phyloP scores from a whole-genome alignment of 2,329 filamentous ascomycete genomes.

The Chaetomium olivaceum region DNA sequence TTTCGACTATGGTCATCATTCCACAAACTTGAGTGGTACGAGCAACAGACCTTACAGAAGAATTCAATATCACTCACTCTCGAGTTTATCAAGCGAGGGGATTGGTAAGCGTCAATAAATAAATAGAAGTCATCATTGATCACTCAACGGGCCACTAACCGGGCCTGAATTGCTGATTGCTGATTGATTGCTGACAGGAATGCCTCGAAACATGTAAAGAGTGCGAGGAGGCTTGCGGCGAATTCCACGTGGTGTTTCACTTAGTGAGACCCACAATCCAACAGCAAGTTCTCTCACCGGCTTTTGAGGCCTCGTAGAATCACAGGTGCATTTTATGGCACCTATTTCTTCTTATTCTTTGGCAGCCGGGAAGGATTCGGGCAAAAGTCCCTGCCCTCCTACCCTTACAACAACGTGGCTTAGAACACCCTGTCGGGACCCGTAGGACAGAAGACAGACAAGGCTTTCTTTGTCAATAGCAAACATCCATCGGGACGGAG shows the following conservation, averaged over 20 bases:
- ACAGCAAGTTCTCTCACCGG: background rate
- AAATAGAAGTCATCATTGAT: background rate
- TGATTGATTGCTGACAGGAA: background rate
- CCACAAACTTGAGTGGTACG: too few relatives aligned
- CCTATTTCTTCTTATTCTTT: background rate
- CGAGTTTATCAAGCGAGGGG: too few relatives aligned
- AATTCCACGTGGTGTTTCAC: background rate
- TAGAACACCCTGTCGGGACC: too few relatives aligned
- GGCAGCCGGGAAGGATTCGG: too few relatives aligned
- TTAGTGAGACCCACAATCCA: background rate
- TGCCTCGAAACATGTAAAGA: background rate
- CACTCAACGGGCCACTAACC: background rate
- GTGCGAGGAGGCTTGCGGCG: background rate
- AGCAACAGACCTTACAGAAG: too few relatives aligned
- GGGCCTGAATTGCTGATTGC: background rate
- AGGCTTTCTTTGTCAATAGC: too few relatives aligned
- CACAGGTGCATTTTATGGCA: background rate
- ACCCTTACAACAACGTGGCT: too few relatives aligned
- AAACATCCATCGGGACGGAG: too few relatives aligned
- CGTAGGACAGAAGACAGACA: too few relatives aligned
- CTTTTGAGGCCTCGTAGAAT: background rate
- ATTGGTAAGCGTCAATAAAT: background rate
- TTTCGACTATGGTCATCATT: too few relatives aligned
- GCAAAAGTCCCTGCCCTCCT: too few relatives aligned
- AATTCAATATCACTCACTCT: too few relatives aligned